phyloP scores from a whole-genome alignment of 2,329 filamentous ascomycete species.

The Trichoderma pleuroti region DNA sequence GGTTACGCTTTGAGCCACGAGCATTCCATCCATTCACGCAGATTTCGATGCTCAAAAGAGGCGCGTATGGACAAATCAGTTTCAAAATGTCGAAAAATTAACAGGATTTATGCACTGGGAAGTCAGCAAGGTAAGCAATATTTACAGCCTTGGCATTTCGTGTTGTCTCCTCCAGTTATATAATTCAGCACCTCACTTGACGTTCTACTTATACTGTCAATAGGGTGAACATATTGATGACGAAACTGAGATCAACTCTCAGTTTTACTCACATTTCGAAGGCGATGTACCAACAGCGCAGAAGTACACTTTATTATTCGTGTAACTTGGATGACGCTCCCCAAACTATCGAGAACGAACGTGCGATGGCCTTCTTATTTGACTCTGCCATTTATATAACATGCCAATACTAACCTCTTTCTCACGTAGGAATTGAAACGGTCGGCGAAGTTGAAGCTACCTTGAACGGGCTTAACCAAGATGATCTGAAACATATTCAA shows the following conservation, averaged over 20 bases:
- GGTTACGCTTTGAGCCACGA: neutral
- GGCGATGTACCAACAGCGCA: neutral
- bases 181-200: too few species aligned
- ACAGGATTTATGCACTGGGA: neutral
- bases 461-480: neutral
- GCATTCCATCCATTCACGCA: neutral
- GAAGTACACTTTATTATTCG: neutral
- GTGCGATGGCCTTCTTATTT: neutral
- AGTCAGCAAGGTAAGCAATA: neutral
- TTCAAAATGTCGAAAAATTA: accelerated
- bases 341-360: neutral
- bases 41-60: neutral
- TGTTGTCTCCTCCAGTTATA: too few species aligned
- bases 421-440: neutral
- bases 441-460: neutral
- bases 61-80: neutral
- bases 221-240: neutral
- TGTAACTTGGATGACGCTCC: neutral
- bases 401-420: neutral
- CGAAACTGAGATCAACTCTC: neutral
- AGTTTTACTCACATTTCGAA: accelerated
- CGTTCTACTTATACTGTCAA: neutral
- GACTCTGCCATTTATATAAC: accelerated
- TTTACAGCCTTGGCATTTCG: accelerated
- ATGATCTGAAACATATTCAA: neutral